Evolutionary conservation across 305 asterid species (phyloP), one percentile per base, ranked within the genome.

Genomic region (Andrographis paniculata): DNA sequence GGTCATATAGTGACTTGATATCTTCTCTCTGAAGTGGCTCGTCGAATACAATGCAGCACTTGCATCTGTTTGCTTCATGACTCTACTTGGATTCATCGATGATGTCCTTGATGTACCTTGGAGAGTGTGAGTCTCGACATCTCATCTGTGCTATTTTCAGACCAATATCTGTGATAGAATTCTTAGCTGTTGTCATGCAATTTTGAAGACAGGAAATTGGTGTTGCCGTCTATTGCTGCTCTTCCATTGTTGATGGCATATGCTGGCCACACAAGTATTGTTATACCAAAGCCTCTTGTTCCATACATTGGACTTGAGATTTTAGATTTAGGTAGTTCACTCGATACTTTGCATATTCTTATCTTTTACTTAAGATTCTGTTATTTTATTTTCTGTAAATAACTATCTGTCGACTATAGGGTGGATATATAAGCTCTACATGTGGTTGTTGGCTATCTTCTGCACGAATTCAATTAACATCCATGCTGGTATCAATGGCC

Each of bases 41-140:
- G 96, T 91, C 21, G 99, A 86, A 53, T 88, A 88, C 80, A 88
- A 88, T 72, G 99, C 99, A 15, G 99, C 96, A 20, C 79, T 91
- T 48, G 93, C 96, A 60, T 86, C 96, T 11, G 62, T 91, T 55
- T 79, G 95, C 82, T 91, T 86, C 79, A 91, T 86, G 93, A 75
- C 81, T 48, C 75, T 91, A 51, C 96, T 91, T 51, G 99, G 99
- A 38, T 91, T 91, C 66, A 80, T 91, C 19, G 99, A 91, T 68
- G 99, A 91, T 22, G 98, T 91, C 65, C 98, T 91, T 58, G 98
- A 86, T 56, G 74, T 87, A 52, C 99, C 99, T 54, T 91, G 99
- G 99, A 80, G 99, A 71, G 97, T 87, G 97, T 87, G 76, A 80
- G 95, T 67, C 61, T 45, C 31, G 35, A 38, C 30, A 17, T 53